Evolutionary conservation across 208 protist genomes (phyloP), one percentile per base, ranked within the genome.

Genomic region (Acanthamoeba lenticulata): DNA sequence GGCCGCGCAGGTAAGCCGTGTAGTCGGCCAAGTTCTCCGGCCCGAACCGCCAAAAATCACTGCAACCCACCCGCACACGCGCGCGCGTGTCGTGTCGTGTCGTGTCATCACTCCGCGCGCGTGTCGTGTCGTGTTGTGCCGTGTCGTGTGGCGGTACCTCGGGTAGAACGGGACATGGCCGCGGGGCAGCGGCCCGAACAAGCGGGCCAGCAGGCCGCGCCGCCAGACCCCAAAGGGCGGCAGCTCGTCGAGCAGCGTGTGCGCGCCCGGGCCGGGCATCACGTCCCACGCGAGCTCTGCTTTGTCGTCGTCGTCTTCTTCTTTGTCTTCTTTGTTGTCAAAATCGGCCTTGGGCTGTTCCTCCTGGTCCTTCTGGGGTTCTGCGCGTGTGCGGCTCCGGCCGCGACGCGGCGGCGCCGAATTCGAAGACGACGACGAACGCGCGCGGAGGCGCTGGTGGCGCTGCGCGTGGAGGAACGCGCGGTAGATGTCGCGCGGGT

Each of bases 1-100:
- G 69, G 38, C 32, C 69, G 17, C 44, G 29, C 17, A 34, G 36
- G 69, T 47, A 79, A 24, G 69, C 69, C 32, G 44, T 24, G 38
- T 79, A 79, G 38, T 79, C 69, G 0, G 13, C 27, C 69, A 79
- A 24, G 38, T 79, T 79, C 0, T 38, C 17, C 29, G 69, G 69
- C 32, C 69, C 69, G 32, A 79, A 44, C 11, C 69, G 69, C 69
- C 69, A 79, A 9, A 79, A 79, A 67, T 67, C 60, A 67, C 60
- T 67, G 21, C 11, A 9, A 5, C 47, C 1, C 47, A 4, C 47
- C 47, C 11, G 15, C 47, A 19, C 47, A 55, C 47, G 47, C 47
- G 3, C 47, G 3, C 47, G 21, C 47, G 47, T 19, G 21, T 27
- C 11, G 21, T 6, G 13, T 29, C 15, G 57, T 21, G 15, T 27